A percentile compares a stretch with the other conserved stretches of the same genome.
phyloP scores from a whole-genome alignment of 345 rosid genomes.

The Ailanthus altissimus region DNA sequence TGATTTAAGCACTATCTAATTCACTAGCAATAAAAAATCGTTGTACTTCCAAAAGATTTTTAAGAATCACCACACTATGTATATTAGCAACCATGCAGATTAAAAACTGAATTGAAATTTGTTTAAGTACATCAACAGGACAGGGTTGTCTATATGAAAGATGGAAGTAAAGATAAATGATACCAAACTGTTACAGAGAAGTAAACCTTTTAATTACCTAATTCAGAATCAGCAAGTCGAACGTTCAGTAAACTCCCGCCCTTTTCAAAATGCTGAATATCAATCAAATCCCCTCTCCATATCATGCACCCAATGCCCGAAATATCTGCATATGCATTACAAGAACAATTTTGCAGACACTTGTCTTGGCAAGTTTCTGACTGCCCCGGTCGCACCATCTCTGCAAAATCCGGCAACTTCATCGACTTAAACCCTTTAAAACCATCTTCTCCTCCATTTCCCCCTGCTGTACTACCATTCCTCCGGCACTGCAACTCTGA shows the following conservation, averaged over 20 bases:
- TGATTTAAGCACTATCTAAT: not conserved
- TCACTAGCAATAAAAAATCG: not conserved
- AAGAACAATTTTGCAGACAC: conserved; percentile 58
- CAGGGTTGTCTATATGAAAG: not conserved
- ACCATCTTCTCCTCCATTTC: conserved; percentile 25
- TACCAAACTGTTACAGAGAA: not conserved
- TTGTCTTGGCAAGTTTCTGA: not conserved
- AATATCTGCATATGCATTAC: conserved; percentile 51
- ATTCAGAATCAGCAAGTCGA: conserved; percentile 63
- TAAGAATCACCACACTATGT: not conserved
- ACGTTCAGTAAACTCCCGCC: conserved; percentile 43
- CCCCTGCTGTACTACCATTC: conserved; percentile 13
- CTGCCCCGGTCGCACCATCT: not conserved
- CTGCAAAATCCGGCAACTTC: conserved; percentile 47
- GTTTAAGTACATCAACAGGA: not conserved
- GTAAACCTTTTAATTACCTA: conserved; percentile 33
- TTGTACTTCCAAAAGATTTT: not conserved
- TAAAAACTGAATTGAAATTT: not conserved
- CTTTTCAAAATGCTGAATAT: conserved; percentile 40
- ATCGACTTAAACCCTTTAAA: conserved; percentile 26
- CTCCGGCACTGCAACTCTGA: conserved; percentile 31
- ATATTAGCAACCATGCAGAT: not conserved
- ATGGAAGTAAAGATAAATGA: conserved; percentile 6
- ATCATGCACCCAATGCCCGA: conserved; percentile 54
- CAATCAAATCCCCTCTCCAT: conserved; percentile 59